Evolutionary conservation across 2,329 filamentous ascomycete genomes (phyloP).

Genomic region (Epichloe uncinata): DNA sequence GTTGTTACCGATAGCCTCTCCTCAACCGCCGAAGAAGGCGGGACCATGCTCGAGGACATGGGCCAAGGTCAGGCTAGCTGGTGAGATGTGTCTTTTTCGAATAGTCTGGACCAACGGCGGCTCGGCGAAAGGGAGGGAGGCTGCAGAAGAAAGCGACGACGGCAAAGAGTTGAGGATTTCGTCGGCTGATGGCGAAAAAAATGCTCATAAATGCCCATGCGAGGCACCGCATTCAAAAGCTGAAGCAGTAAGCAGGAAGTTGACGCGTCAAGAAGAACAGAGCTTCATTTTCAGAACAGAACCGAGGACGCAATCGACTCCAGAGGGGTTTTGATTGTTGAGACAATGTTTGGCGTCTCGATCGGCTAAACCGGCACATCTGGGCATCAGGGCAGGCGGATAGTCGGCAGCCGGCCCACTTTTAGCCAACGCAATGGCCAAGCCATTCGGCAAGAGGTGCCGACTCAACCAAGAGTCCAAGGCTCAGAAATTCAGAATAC

Average conservation of each 20-base stretch:
- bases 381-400: constrained; percentile 1
- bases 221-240: not conserved
- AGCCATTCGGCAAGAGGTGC: not conserved
- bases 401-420: constrained; percentile 6
- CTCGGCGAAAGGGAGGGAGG: not conserved
- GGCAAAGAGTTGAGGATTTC: not conserved
- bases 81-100: not conserved
- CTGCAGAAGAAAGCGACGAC: not conserved
- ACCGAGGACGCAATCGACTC: not conserved
- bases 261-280: not conserved
- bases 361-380: constrained; percentile 5
- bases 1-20: constrained; percentile 22
- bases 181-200: not conserved
- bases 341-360: not conserved
- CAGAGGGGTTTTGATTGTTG: not conserved
- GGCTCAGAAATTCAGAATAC: too few species aligned
- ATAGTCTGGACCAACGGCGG: not conserved
- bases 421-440: not conserved
- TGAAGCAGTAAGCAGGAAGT: not conserved
- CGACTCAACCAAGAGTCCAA: too few species aligned
- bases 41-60: not conserved
- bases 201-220: not conserved
- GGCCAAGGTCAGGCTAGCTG: not conserved
- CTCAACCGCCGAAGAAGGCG: constrained; percentile 4
- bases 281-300: not conserved